Conservation (phyloP, 2,329 filamentous ascomycete genomes). For the Pseudogymnoascus sp. region DNA sequence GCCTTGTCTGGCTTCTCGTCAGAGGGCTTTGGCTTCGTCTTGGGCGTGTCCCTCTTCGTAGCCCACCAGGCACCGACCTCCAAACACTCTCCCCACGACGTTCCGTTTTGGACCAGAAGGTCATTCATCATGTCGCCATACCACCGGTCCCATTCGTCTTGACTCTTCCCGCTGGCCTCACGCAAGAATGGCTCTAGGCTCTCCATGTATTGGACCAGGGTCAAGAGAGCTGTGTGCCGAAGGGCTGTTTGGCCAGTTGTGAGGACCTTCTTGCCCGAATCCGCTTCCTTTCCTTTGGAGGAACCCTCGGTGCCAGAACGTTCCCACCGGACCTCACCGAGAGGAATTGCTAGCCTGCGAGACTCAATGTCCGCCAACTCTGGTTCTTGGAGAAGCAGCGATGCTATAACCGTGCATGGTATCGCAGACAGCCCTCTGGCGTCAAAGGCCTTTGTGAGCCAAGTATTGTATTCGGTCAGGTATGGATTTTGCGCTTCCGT, state of each 20-base stretch:
- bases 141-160: conserved; percentile 91
- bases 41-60: conserved; percentile 47
- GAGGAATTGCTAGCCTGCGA: conserved; percentile 74
- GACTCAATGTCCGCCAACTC: conserved; percentile 64
- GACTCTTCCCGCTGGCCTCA: conserved; percentile 75
- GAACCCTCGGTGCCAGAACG: conserved; percentile 56
- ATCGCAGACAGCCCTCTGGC: conserved; percentile 59
- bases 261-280: conserved; percentile 21
- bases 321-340: conserved; percentile 83
- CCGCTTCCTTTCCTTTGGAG: conserved; percentile 25
- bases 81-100: conserved; percentile 76
- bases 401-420: conserved; percentile 68
- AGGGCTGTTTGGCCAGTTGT: conserved; percentile 62
- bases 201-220: conserved; percentile 75
- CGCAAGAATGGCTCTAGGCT: conserved; percentile 74
- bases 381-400: conserved; percentile 73
- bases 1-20: background rate
- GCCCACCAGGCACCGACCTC: conserved; percentile 83
- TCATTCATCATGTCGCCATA: conserved; percentile 79
- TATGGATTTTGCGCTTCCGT: conserved; percentile 73
- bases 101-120: conserved; percentile 68
- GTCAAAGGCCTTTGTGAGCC: conserved; percentile 71
- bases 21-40: background rate
- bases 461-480: conserved; percentile 73
- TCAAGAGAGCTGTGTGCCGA: conserved; percentile 70